Conservation (phyloP, 176 grass and related monocot genomes). For the Juncus effusus region DNA sequence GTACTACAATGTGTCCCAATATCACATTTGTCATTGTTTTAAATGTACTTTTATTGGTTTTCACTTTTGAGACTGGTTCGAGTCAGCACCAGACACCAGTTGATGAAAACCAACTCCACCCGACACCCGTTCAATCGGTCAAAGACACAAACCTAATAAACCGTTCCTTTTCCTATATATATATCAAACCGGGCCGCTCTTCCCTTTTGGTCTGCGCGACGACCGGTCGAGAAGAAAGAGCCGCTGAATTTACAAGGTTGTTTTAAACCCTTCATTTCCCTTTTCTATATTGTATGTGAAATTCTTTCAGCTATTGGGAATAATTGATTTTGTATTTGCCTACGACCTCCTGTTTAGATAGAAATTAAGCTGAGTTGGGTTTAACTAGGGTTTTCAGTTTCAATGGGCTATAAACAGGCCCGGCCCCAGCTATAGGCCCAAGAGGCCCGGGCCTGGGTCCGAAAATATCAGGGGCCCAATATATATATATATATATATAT, state of each 20-base stretch:
- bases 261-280: neutral
- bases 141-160: neutral
- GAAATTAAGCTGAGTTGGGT: neutral
- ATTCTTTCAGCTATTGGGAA: neutral
- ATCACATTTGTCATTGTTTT: too few relatives aligned
- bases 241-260: constrained; percentile 10
- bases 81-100: neutral
- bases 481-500: too few relatives aligned
- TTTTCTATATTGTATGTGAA: constrained; percentile 7
- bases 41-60: too few relatives aligned
- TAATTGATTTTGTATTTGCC: neutral
- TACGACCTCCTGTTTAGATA: neutral
- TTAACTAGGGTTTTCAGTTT: neutral
- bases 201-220: constrained; percentile 12
- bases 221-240: constrained; percentile 16
- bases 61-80: neutral
- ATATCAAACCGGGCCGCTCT: constrained; percentile 34
- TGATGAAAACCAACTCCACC: neutral
- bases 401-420: too few relatives aligned
- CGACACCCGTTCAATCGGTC: constrained; percentile 30
- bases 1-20: too few relatives aligned
- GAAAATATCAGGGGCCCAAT: too few relatives aligned
- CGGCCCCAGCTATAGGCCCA: too few relatives aligned
- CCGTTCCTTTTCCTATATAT: neutral
- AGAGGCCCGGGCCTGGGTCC: too few relatives aligned